A percentile compares a stretch with the other conserved stretches of the same genome.
Evolutionary conservation across 2,329 filamentous ascomycete genomes (phyloP).

Genomic region (Arthrobotrys megalospora): DNA sequence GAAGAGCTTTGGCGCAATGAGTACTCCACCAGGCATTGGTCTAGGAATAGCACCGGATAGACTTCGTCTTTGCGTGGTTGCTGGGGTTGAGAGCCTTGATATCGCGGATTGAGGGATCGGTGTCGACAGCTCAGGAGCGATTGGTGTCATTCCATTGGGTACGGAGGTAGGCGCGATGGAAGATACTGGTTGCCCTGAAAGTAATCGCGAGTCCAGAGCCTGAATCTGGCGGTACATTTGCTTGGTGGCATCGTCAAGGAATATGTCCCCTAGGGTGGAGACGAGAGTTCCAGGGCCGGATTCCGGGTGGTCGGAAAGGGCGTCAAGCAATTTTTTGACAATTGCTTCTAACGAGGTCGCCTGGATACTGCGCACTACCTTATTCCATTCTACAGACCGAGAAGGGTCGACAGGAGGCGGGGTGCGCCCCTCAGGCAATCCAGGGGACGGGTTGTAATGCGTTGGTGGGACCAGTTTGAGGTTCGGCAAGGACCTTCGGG

Average conservation of each 20-base stretch:
- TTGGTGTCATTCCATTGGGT: conserved; percentile 49
- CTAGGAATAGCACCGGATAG: conserved; percentile 57
- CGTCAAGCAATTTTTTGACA: conserved; percentile 57
- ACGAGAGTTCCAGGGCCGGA: conserved; percentile 58
- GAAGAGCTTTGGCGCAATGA: conserved; percentile 54
- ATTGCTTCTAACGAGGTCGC: conserved; percentile 55
- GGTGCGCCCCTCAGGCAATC: conserved; percentile 37
- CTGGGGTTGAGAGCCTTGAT: conserved; percentile 40
- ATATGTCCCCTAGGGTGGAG: conserved; percentile 52
- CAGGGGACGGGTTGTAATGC: conserved; percentile 47
- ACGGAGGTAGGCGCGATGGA: conserved; percentile 23
- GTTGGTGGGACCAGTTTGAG: conserved; percentile 59
- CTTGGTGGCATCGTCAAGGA: conserved; percentile 60
- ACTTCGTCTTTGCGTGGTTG: conserved; percentile 49
- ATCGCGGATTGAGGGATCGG: conserved; percentile 28
- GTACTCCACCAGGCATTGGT: conserved; percentile 34
- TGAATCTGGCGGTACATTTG: conserved; percentile 54
- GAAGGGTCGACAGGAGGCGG: conserved; percentile 58
- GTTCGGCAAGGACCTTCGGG: conserved; percentile 58
- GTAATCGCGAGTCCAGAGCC: conserved; percentile 34
- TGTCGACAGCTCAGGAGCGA: conserved; percentile 32
- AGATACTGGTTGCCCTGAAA: background rate
- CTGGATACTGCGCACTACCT: conserved; percentile 60
- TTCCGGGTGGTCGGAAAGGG: conserved; percentile 58
- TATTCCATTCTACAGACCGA: conserved; percentile 59